Evolutionary conservation across 1,284 basidiomycete species (phyloP), one percentile per base, ranked within the genome.

Genomic region (Fomitopsis schrenkii): DNA sequence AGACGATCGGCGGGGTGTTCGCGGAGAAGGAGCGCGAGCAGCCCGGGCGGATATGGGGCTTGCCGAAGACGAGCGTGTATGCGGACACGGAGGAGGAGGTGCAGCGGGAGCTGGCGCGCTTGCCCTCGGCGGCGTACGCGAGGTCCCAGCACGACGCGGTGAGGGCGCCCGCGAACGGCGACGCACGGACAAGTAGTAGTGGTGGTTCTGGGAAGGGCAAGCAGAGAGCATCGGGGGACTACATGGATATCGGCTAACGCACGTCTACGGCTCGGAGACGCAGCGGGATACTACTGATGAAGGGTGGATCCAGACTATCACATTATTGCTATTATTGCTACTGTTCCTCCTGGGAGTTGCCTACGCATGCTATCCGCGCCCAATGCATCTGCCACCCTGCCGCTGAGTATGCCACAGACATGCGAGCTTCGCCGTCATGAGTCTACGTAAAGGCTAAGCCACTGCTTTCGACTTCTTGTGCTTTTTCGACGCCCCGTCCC

Each of bases 11-110:
- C 55, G 72, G 76, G 19, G 77, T 88, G 63, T 87, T 94, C 71
- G 86, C 87, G 12, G 76, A 83, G 72, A 87, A 85, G 76, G 86
- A 92, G 74, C 71, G 74, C 68, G 80, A 86, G 68, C 73, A 75
- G 59, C 83, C 88, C 10, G 86, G 93, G 62, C 75, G 86, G 62
- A 85, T 93, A 68, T 87, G 83, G 72, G 92, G 91, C 9, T 76
- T 95, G 30, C 93, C 94, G 1, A 74, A 76, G 71, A 78, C 77
- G 74, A 95, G 90, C 72, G 76, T 95, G 2, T 96, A 83, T 70
- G 81, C 83, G 60, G 93, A 88, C 14, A 74, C 94, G 53, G 89
- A 90, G 10, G 86, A 86, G 61, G 87, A 87, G 64, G 81, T 80
- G 12, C 68, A 62, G 33, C 70, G 72, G 67, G 74, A 79, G 68